phyloP scores from a whole-genome alignment of 75 land plant species.

The Pinus tabuliformis region DNA sequence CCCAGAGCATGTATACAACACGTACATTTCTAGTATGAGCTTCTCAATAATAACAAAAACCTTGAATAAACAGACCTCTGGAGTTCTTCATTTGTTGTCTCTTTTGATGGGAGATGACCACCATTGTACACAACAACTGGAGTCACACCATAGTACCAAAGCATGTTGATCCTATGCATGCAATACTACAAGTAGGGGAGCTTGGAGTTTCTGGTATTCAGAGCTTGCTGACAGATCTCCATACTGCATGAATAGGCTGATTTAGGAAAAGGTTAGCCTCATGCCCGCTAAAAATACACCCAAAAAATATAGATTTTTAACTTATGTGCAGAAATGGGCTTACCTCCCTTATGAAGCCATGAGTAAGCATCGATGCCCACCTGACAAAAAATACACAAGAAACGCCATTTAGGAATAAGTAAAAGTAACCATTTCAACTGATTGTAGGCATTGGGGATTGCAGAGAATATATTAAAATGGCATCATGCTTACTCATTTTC shows the following conservation, averaged over 20 bases:
- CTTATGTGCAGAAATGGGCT: not conserved
- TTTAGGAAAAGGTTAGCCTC: not conserved
- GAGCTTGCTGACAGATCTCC: slow-evolving; percentile 50
- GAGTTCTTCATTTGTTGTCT: slow-evolving; percentile 59
- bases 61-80: slow-evolving; percentile 30
- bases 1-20: no score
- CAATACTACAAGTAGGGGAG: slow-evolving; percentile 58
- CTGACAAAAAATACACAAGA: slow-evolving; percentile 21
- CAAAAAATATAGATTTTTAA: not conserved
- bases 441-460: no score
- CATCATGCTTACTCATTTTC: slow-evolving; percentile 46
- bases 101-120: slow-evolving; percentile 66
- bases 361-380: slow-evolving; percentile 92
- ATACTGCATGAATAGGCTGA: slow-evolving; percentile 89
- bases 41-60: no score
- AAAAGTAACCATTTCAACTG: not conserved
- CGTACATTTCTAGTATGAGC: no score
- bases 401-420: not conserved
- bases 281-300: not conserved
- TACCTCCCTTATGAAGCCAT: slow-evolving; percentile 96
- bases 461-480: no score
- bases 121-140: slow-evolving; percentile 93
- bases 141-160: slow-evolving; percentile 51
- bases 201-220: slow-evolving; percentile 16
- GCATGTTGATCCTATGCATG: slow-evolving; percentile 82